Conservation (phyloP, 176 grass and related monocot genomes). For the Phragmites australis region DNA sequence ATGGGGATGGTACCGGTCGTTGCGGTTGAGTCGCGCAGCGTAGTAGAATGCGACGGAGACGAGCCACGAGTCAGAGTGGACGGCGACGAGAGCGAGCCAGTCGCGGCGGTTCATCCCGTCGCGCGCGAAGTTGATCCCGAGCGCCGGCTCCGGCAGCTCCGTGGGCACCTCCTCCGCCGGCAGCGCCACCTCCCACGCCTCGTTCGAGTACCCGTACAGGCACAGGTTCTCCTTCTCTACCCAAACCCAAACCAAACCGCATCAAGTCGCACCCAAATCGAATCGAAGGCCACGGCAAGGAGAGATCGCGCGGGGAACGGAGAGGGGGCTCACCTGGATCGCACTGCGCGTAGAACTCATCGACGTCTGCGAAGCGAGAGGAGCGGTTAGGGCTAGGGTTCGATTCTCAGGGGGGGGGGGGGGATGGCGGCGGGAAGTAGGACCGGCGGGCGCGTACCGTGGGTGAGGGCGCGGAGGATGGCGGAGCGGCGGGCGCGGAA, state of each 20-base stretch:
- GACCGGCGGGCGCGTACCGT: constrained; percentile 33
- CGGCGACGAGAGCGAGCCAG: constrained; percentile 76
- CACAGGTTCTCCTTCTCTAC: constrained; percentile 79
- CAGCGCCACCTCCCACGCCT: constrained; percentile 68
- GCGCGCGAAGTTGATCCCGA: constrained; percentile 81
- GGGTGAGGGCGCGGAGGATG: constrained; percentile 67
- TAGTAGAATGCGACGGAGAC: constrained; percentile 75
- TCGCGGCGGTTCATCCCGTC: constrained; percentile 76
- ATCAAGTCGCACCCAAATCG: constrained; percentile 25
- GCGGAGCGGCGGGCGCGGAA: constrained; percentile 60
- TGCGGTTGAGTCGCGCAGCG: constrained; percentile 55
- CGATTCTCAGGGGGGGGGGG: neutral
- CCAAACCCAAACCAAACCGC: neutral
- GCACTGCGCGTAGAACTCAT: constrained; percentile 70
- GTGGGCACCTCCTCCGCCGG: constrained; percentile 86
- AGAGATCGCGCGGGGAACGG: constrained; percentile 24
- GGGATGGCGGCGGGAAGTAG: neutral
- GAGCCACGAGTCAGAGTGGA: constrained; percentile 82
- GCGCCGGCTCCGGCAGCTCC: constrained; percentile 75
- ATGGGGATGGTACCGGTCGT: constrained; percentile 46
- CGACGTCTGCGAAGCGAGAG: constrained; percentile 53
- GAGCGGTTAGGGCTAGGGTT: neutral
- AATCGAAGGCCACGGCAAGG: neutral
- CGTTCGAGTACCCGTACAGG: constrained; percentile 69
- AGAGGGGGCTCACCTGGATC: constrained; percentile 63